Evolutionary conservation across 2,329 filamentous ascomycete genomes (phyloP).

Genomic region (Curvularia eragrostidis): DNA sequence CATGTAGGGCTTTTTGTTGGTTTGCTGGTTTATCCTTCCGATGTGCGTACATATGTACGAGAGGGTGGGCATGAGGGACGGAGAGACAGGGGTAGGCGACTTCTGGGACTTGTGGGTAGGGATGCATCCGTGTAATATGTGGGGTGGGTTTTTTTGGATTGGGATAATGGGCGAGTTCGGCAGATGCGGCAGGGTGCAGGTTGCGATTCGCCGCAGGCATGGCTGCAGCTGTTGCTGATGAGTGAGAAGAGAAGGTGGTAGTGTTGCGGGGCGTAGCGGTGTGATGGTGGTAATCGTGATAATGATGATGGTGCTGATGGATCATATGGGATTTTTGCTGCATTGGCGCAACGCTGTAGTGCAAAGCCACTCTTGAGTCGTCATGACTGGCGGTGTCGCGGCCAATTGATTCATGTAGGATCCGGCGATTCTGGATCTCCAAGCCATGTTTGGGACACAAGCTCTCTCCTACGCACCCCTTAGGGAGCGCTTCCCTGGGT

Average conservation of each 20-base stretch:
- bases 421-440: too few relatives aligned
- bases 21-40: too few relatives aligned
- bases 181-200: not conserved
- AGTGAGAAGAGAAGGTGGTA: not conserved
- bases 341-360: not conserved
- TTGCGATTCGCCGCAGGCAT: not conserved
- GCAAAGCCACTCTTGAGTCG: not conserved
- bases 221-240: too few relatives aligned
- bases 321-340: not conserved
- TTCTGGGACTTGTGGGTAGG: not conserved
- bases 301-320: not conserved
- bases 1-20: too few relatives aligned
- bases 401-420: not conserved
- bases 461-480: too few relatives aligned
- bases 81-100: slow-evolving; percentile 4
- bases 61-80: not conserved
- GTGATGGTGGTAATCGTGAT: not conserved
- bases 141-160: not conserved
- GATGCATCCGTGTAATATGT: not conserved
- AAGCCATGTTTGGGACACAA: not conserved
- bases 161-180: not conserved
- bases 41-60: not conserved
- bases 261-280: not conserved
- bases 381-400: not conserved
- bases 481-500: too few relatives aligned